These are phyloP conservation scores for Globisporangium acanthophoron DNA, from an alignment of 352 stramenopile genomes.

Conservation along the genomic window DNA sequence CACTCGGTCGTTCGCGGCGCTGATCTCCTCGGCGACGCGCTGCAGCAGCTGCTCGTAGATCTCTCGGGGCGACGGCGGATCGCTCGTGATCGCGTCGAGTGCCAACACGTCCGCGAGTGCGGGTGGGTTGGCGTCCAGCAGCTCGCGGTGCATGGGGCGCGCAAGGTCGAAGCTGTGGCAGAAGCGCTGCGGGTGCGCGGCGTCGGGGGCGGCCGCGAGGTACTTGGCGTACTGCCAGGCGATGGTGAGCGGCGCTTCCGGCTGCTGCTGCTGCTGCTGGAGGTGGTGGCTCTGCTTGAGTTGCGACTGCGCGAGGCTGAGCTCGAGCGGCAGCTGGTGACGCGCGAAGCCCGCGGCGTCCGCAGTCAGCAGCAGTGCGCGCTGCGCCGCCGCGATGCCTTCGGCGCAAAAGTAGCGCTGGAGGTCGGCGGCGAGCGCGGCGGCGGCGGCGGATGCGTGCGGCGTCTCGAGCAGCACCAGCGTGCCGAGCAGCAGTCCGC, in stretches of 20 bases:
- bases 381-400: constrained; percentile 40
- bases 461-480: constrained; percentile 44
- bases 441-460: constrained; percentile 15
- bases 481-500: constrained; percentile 45
- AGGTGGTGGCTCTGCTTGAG: constrained; percentile 29
- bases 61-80: neutral
- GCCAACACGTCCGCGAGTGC: constrained; percentile 21
- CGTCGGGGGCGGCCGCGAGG: constrained; percentile 4
- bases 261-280: neutral
- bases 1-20: constrained; percentile 8
- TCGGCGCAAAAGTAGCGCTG: constrained; percentile 64
- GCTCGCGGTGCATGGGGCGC: constrained; percentile 41
- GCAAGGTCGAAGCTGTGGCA: constrained; percentile 77
- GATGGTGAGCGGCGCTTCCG: constrained; percentile 38
- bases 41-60: constrained; percentile 28
- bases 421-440: constrained; percentile 38
- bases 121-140: constrained; percentile 36
- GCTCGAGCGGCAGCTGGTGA: constrained; percentile 45
- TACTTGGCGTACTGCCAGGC: constrained; percentile 82
- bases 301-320: constrained; percentile 62
- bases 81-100: neutral
- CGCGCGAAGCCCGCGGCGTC: constrained; percentile 32
- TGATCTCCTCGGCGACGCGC: constrained; percentile 17
- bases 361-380: constrained; percentile 26
- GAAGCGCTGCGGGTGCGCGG: constrained; percentile 27